phyloP scores from a whole-genome alignment of 768 basidiomycete species.

The Tulasnella sp. region DNA sequence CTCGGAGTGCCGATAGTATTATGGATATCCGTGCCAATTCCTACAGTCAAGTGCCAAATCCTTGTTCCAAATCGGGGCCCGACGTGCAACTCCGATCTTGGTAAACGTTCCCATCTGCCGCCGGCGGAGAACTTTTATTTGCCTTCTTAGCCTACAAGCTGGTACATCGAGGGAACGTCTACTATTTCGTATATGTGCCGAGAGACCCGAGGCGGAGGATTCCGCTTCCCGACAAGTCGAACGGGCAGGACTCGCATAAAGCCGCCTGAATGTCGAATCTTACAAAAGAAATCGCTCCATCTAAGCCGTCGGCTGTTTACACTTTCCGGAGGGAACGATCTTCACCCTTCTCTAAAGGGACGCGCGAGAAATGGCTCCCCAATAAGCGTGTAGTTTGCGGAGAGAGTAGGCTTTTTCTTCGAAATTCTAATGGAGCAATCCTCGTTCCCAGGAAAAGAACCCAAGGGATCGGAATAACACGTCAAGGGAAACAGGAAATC shows the following conservation, averaged over 20 bases:
- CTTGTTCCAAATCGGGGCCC: too few species aligned
- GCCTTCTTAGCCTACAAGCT: not conserved
- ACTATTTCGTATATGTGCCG: not conserved
- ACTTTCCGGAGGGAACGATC: not conserved
- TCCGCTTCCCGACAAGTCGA: not conserved
- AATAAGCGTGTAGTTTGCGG: constrained; percentile 8
- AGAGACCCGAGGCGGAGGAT: not conserved
- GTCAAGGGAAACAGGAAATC: not conserved
- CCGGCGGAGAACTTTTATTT: too few species aligned
- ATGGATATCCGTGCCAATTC: not conserved
- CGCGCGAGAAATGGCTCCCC: not conserved
- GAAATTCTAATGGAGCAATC: not conserved
- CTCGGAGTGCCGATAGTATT: not conserved
- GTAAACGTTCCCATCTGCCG: too few species aligned
- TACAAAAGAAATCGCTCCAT: not conserved
- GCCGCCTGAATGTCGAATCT: not conserved
- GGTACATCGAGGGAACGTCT: not conserved
- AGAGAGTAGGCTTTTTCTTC: not conserved
- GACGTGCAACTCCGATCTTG: too few species aligned
- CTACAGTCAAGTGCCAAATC: too few species aligned
- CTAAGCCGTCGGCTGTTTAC: not conserved
- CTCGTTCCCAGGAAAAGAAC: not conserved
- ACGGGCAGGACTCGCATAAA: not conserved
- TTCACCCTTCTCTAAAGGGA: not conserved
- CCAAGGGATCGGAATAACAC: not conserved